Conservation (phyloP, 345 rosid species). For the Acer negundo region DNA sequence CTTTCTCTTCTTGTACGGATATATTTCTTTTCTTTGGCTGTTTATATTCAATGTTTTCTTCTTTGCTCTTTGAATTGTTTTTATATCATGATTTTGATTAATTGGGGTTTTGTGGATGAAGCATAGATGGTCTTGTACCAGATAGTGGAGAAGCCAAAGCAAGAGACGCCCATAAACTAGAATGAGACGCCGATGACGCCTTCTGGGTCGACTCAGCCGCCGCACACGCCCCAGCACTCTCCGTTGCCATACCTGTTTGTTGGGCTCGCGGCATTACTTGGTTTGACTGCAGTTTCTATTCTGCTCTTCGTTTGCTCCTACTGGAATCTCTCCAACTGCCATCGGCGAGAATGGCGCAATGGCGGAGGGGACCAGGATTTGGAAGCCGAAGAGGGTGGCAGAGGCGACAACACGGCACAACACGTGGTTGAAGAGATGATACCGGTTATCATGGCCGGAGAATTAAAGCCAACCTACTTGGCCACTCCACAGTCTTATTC, state of each 20-base stretch:
- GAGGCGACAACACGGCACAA: conserved; percentile 19
- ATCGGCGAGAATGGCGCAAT: conserved; percentile 22
- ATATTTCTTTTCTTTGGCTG: too few species aligned
- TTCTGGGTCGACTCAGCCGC: background rate
- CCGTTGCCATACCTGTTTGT: conserved; percentile 94
- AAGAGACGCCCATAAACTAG: too few species aligned
- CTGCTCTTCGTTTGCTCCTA: conserved; percentile 88
- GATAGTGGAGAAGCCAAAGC: too few species aligned
- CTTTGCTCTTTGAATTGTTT: too few species aligned
- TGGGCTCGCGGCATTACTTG: conserved; percentile 91
- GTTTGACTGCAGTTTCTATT: conserved; percentile 86
- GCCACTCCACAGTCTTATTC: conserved; percentile 68
- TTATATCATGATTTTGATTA: too few species aligned
- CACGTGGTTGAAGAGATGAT: conserved; percentile 64
- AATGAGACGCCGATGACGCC: background rate
- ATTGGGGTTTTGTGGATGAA: too few species aligned
- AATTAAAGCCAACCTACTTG: conserved; percentile 65
- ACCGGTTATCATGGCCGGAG: conserved; percentile 88
- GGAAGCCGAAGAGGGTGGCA: conserved; percentile 52
- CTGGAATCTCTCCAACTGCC: conserved; percentile 82
- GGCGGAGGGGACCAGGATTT: conserved; percentile 52
- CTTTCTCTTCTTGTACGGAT: too few species aligned
- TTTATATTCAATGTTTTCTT: too few species aligned
- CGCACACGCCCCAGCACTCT: conserved; percentile 85
- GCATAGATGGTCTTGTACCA: too few species aligned